Percentiles rank a stretch among this genome's conserved stretches.
phyloP scores from a whole-genome alignment of 345 rosid species.

The Pistacia atlantica region DNA sequence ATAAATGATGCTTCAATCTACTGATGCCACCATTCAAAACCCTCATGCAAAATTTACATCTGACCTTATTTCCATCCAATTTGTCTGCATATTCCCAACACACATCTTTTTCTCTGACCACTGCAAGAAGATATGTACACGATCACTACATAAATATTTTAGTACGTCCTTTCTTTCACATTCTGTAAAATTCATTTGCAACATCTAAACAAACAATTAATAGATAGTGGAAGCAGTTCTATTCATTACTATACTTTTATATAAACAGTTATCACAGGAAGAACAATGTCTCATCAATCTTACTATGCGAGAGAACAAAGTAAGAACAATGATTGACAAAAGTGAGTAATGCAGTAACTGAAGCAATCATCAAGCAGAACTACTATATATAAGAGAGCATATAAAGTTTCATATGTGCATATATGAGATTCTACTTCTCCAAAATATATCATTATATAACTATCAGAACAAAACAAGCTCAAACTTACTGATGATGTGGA shows the following conservation, averaged over 20 bases:
- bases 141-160: constrained; percentile 9
- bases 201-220: neutral
- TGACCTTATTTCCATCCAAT: constrained; percentile 84
- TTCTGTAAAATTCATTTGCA: neutral
- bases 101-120: constrained; percentile 89
- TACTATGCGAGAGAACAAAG: neutral
- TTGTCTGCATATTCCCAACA: constrained; percentile 97
- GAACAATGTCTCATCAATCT: neutral
- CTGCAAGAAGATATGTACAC: constrained; percentile 34
- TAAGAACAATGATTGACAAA: neutral
- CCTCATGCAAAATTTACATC: constrained; percentile 73
- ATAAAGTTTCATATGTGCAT: neutral
- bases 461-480: neutral
- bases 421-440: constrained; percentile 3
- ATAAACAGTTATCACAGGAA: neutral
- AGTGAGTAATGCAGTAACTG: neutral
- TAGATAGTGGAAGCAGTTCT: neutral
- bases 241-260: neutral
- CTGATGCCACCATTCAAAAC: constrained; percentile 88
- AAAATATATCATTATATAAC: neutral
- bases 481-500: constrained; percentile 34
- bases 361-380: neutral
- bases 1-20: constrained; percentile 85
- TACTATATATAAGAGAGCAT: neutral
- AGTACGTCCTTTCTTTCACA: neutral